A percentile compares a stretch with the other conserved stretches of the same genome.
Evolutionary conservation across 1,284 basidiomycete genomes (phyloP).

Genomic region (Ceratobasidium sp.): DNA sequence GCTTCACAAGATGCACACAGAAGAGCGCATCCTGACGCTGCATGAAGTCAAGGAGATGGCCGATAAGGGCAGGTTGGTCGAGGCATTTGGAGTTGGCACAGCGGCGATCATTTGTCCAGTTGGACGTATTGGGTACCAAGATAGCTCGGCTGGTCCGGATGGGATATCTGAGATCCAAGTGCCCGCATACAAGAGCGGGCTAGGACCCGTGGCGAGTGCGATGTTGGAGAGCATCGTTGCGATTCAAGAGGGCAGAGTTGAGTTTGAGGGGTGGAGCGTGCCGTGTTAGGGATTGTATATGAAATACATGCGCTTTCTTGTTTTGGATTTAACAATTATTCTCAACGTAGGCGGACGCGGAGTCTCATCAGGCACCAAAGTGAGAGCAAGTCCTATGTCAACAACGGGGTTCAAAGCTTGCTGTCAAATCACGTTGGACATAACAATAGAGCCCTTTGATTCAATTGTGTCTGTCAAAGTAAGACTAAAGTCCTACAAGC

Average conservation of each 20-base stretch:
- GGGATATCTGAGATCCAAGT: constrained; percentile 71
- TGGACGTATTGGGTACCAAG: constrained; percentile 87
- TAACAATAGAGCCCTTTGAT: too few relatives aligned
- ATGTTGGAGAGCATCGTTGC: constrained; percentile 88
- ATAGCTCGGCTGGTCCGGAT: constrained; percentile 55
- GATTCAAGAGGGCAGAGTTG: constrained; percentile 80
- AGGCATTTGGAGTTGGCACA: constrained; percentile 75
- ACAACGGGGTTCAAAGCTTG: too few relatives aligned
- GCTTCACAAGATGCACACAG: constrained; percentile 58
- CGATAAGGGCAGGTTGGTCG: constrained; percentile 63
- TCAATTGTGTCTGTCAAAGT: too few relatives aligned
- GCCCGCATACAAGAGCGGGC: constrained; percentile 86
- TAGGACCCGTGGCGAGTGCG: constrained; percentile 85
- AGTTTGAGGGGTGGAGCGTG: constrained; percentile 33
- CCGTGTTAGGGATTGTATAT: not conserved
- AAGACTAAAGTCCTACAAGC: too few relatives aligned
- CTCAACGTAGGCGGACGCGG: too few relatives aligned
- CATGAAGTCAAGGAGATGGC: constrained; percentile 65
- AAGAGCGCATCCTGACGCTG: constrained; percentile 73
- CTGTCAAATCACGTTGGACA: too few relatives aligned
- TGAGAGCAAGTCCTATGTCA: too few relatives aligned
- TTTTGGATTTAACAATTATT: too few relatives aligned
- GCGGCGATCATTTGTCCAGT: constrained; percentile 89
- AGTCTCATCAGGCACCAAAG: too few relatives aligned
- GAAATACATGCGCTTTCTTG: too few relatives aligned